Conservation (phyloP, 2,329 filamentous ascomycete species). For the Epichloe coenophiala region DNA sequence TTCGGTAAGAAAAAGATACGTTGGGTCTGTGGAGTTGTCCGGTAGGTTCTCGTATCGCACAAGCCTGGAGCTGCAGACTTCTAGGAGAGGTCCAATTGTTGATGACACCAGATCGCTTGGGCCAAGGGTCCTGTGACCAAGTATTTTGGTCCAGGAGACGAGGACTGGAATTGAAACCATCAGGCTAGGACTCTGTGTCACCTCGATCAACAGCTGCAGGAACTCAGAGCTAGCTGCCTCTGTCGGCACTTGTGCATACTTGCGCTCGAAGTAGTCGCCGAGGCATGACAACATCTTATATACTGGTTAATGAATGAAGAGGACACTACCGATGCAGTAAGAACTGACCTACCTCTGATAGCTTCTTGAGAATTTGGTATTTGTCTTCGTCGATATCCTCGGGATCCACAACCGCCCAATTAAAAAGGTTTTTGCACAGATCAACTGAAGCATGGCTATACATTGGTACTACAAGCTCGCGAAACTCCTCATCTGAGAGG, state of each 20-base stretch:
- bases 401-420: slow-evolving; percentile 67
- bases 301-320: slow-evolving; percentile 4
- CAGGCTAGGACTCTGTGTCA: slow-evolving; percentile 75
- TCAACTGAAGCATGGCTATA: slow-evolving; percentile 59
- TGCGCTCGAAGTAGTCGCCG: slow-evolving; percentile 71
- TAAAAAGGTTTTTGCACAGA: slow-evolving; percentile 60
- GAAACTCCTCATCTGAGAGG: slow-evolving; percentile 66
- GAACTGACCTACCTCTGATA: slow-evolving; percentile 58
- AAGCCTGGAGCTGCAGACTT: slow-evolving; percentile 70
- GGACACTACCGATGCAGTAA: neutral
- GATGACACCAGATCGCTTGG: slow-evolving; percentile 44
- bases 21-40: slow-evolving; percentile 67
- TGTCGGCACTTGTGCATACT: slow-evolving; percentile 51
- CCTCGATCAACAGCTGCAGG: slow-evolving; percentile 62
- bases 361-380: slow-evolving; percentile 84
- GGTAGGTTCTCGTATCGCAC: slow-evolving; percentile 80
- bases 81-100: slow-evolving; percentile 63
- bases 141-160: slow-evolving; percentile 75
- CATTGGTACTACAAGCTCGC: slow-evolving; percentile 64
- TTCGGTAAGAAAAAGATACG: slow-evolving; percentile 70
- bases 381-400: slow-evolving; percentile 82
- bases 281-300: slow-evolving; percentile 68
- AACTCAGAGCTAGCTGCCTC: slow-evolving; percentile 58
- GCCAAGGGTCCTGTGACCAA: slow-evolving; percentile 58
- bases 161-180: slow-evolving; percentile 88